These are phyloP conservation scores for Colletotrichum zoysiae DNA, from an alignment of 2,329 filamentous ascomycete genomes.

Conservation along the genomic window DNA sequence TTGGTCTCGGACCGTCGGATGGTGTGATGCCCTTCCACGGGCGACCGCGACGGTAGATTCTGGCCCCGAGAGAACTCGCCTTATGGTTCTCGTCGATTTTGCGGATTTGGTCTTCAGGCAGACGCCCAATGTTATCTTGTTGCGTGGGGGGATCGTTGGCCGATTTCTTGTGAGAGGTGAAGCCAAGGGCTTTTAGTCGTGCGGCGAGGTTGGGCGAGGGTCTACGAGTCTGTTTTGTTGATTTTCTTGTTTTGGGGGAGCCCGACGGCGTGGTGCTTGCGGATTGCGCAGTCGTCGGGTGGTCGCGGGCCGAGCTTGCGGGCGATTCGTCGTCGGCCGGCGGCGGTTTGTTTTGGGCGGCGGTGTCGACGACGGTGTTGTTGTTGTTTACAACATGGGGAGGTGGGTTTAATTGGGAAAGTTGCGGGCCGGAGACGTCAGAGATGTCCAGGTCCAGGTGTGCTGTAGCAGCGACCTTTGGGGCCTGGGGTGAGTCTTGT, in stretches of 20 bases:
- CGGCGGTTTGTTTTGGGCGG: conserved; percentile 40
- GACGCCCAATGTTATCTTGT: conserved; percentile 71
- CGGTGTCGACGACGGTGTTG: conserved; percentile 45
- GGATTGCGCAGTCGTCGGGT: conserved; percentile 15
- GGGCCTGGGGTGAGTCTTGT: conserved; percentile 21
- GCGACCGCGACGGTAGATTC: conserved; percentile 75
- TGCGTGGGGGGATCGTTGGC: conserved; percentile 45
- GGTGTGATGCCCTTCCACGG: conserved; percentile 76
- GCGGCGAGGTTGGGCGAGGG: conserved; percentile 74
- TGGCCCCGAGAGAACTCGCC: conserved; percentile 62
- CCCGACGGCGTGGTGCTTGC: conserved; percentile 41
- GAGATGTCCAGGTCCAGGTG: conserved; percentile 53
- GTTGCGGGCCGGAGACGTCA: conserved; percentile 55
- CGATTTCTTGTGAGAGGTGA: conserved; percentile 61
- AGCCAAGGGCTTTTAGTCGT: conserved; percentile 74
- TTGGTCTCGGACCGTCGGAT: conserved; percentile 57
- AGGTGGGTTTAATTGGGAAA: conserved; percentile 51
- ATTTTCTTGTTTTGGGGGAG: conserved; percentile 47
- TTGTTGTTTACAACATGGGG: conserved; percentile 41
- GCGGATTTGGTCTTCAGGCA: conserved; percentile 77
- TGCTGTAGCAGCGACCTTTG: conserved; percentile 20
- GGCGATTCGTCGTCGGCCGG: conserved; percentile 23
- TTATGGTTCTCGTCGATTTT: conserved; percentile 77
- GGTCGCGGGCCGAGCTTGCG: conserved; percentile 6
- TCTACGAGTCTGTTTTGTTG: conserved; percentile 60